Evolutionary conservation across 2,329 filamentous ascomycete genomes (phyloP), one percentile per base, ranked within the genome.

Genomic region (Cercospora sojina): DNA sequence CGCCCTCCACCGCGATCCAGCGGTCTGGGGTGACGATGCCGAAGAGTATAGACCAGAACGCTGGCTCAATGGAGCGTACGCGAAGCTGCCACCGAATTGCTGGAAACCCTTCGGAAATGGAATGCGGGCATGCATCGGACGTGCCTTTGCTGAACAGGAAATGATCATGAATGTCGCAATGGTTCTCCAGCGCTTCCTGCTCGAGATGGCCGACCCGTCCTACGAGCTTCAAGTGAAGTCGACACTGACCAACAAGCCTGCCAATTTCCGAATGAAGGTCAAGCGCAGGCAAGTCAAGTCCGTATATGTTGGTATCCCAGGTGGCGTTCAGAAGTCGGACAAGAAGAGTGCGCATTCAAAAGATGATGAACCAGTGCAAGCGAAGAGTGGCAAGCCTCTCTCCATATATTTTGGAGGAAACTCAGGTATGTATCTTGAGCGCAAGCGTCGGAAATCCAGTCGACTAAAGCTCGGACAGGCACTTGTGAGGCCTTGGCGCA

Each of bases 41-140:
- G n/a, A n/a, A 7, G 38, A 77, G 5, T 83, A 82, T 69, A 74
- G 75, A 25, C 82, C 82, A 0, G 82, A 84, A 65, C 74, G 82
- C n/a, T 83, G 83, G 81, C 69, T 82, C 0, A 78, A 80, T 51
- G 79, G 78, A 13, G 78, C 79, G 10, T 80, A 81, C 20, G 76
- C 78, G 56, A 76, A 75, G n/a, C 72, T 80, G 25, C 79, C 75
- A 25, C 77, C 78, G 7, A 78, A 80, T 53, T 75, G 74, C 70
- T 83, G 72, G 83, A 86, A 86, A 70, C 84, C 84, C 0, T 86
- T 86, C 67, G 84, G 84, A 0, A 86, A 82, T 35, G 84, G 84
- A 1, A 78, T 82, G 72, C 77, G 84, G 29, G 83, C 75, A 16
- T 86, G 84, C 64, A 86, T 86, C 35, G 84, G 84, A 5, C 77